Percentiles rank a stretch among this genome's conserved stretches.
Conservation (phyloP, 257 asterid genomes). For the Penstemon barbatus region DNA sequence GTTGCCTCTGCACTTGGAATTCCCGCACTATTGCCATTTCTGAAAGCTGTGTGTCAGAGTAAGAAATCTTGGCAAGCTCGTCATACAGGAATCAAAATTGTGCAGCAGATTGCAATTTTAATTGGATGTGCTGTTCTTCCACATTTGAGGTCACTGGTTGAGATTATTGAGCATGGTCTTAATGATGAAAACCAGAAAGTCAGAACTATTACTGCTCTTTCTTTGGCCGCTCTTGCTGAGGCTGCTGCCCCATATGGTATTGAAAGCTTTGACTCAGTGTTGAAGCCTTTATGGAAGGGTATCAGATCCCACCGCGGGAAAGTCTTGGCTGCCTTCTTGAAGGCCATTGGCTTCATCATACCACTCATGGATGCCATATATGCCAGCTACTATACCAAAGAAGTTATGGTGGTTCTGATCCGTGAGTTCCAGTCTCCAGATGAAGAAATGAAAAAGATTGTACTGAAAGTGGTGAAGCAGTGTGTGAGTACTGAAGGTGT, state of each 20-base stretch:
- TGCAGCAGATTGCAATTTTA: slow-evolving; percentile 90
- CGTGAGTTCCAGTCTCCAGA: slow-evolving; percentile 95
- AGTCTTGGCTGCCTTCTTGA: slow-evolving; percentile 88
- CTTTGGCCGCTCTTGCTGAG: slow-evolving; percentile 96
- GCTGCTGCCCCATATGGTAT: slow-evolving; percentile 95
- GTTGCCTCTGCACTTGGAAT: slow-evolving; percentile 97
- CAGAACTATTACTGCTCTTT: slow-evolving; percentile 81
- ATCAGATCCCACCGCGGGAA: slow-evolving; percentile 91
- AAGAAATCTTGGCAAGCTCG: slow-evolving; percentile 99
- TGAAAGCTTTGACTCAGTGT: slow-evolving; percentile 86
- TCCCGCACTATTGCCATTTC: slow-evolving; percentile 79
- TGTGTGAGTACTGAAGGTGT: slow-evolving; percentile 97
- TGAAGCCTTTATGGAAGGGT: slow-evolving; percentile 94
- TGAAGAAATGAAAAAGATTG: slow-evolving; percentile 95
- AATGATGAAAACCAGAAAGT: slow-evolving; percentile 95
- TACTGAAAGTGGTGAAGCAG: slow-evolving; percentile 91
- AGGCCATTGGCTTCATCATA: slow-evolving; percentile 89
- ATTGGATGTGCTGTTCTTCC: slow-evolving; percentile 95
- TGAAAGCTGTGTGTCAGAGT: slow-evolving; percentile 96
- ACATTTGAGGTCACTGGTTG: slow-evolving; percentile 83
- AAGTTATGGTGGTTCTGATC: slow-evolving; percentile 83
- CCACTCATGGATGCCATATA: slow-evolving; percentile 95
- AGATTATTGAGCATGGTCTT: slow-evolving; percentile 88
- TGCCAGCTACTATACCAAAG: slow-evolving; percentile 91
- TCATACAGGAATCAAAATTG: slow-evolving; percentile 95